phyloP scores from a whole-genome alignment of 257 asterid genomes.

The Solanum ossicruentum region DNA sequence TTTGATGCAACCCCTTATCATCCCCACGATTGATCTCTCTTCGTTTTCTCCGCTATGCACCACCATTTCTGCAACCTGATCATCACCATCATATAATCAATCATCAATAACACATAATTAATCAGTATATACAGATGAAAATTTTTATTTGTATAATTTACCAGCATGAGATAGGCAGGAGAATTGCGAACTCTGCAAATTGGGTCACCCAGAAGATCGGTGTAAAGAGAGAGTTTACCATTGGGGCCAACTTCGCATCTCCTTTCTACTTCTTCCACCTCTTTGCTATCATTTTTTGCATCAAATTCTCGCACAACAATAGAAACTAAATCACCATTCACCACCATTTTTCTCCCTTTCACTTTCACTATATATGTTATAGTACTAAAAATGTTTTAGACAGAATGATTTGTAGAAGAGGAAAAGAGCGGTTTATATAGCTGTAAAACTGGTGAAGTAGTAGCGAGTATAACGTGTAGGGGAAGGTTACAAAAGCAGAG shows the following conservation, averaged over 20 bases:
- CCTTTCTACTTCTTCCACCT: constrained; percentile 70
- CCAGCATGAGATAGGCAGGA: constrained; percentile 85
- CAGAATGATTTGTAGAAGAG: background rate
- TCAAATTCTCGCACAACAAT: constrained; percentile 68
- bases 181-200: constrained; percentile 87
- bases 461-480: constrained; percentile 18
- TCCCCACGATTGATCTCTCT: constrained; percentile 64
- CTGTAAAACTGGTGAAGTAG: background rate
- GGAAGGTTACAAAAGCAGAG: constrained; percentile 10
- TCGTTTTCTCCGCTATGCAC: constrained; percentile 17
- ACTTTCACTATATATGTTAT: background rate
- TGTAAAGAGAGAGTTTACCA: constrained; percentile 62
- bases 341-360: constrained; percentile 11
- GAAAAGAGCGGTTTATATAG: constrained; percentile 9
- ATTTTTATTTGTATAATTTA: background rate
- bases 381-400: background rate
- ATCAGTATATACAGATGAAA: background rate
- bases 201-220: constrained; percentile 90
- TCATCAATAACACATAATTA: background rate
- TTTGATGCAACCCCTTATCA: constrained; percentile 79
- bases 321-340: constrained; percentile 17
- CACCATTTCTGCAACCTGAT: constrained; percentile 72
- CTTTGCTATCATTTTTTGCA: constrained; percentile 29
- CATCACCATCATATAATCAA: background rate
- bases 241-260: constrained; percentile 73